Percentiles rank a stretch among this genome's conserved stretches.
Conservation (phyloP, 129 eudicot genomes). For the Lonicera japonica region DNA sequence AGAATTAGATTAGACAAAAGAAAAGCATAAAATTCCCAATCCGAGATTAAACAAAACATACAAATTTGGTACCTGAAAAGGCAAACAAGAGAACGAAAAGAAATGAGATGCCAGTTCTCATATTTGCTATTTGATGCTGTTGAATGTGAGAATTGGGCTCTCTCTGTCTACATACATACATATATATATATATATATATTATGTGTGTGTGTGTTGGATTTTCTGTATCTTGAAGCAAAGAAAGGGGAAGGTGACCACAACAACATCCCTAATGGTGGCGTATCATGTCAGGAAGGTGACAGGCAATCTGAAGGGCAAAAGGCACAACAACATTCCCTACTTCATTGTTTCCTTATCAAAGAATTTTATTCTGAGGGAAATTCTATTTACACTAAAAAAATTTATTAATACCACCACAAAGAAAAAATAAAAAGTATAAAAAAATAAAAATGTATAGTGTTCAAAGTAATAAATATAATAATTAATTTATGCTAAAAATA, state of each 20-base stretch:
- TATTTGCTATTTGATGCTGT: conserved; percentile 7
- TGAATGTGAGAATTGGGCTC: conserved; percentile 7
- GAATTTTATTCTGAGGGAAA: too few species aligned
- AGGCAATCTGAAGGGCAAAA: background rate
- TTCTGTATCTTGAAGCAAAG: conserved; percentile 72
- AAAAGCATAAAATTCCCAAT: background rate
- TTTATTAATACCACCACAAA: too few species aligned
- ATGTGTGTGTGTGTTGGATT: conserved; percentile 26
- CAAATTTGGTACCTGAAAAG: conserved; percentile 22
- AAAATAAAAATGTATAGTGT: too few species aligned
- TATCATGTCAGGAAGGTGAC: conserved; percentile 28
- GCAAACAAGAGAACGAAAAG: conserved; percentile 35
- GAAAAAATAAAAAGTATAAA: too few species aligned
- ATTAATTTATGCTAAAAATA: too few species aligned
- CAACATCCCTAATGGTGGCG: conserved; percentile 22
- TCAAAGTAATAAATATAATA: too few species aligned
- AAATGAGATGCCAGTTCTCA: conserved; percentile 22
- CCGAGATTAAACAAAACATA: background rate
- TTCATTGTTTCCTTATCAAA: too few species aligned
- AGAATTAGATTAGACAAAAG: background rate
- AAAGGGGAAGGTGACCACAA: conserved; percentile 6
- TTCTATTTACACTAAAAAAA: too few species aligned
- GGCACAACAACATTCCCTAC: too few species aligned
- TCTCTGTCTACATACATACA: background rate
- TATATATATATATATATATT: background rate